A percentile compares a stretch with the other conserved stretches of the same genome.
Conservation (phyloP, 345 rosid species). For the Eucalyptus pauciflora region DNA sequence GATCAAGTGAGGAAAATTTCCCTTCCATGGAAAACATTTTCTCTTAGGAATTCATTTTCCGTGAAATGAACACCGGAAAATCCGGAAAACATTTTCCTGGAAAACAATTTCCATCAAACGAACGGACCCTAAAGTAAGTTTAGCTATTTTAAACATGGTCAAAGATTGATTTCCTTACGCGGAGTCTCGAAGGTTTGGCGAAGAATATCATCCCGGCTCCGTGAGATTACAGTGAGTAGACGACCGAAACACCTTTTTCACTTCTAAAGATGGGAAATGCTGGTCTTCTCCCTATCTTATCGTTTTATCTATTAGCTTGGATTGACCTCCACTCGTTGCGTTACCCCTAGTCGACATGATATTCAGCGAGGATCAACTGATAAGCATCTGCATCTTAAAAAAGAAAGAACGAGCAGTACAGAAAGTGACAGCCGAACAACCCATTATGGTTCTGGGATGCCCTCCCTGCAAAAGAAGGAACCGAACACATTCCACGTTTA, state of each 20-base stretch:
- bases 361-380: not conserved
- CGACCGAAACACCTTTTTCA: not conserved
- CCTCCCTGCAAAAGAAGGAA: not conserved
- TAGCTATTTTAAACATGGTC: not conserved
- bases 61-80: too few species aligned
- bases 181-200: not conserved
- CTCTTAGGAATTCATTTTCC: too few species aligned
- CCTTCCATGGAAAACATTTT: too few species aligned
- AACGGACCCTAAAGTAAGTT: too few species aligned
- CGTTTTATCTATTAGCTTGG: not conserved
- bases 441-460: not conserved
- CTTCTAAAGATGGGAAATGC: not conserved
- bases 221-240: not conserved
- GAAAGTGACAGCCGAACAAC: not conserved
- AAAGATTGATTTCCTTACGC: not conserved
- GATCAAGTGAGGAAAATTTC: too few species aligned
- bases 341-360: not conserved
- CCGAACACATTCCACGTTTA: not conserved
- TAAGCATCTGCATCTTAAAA: not conserved
- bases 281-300: not conserved
- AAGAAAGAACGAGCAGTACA: not conserved
- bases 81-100: too few species aligned
- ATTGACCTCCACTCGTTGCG: not conserved
- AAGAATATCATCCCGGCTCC: not conserved
- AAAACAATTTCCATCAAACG: too few species aligned